Evolutionary conservation across 768 basidiomycete species (phyloP), one percentile per base, ranked within the genome.

Genomic region (Baorangia bicolor): DNA sequence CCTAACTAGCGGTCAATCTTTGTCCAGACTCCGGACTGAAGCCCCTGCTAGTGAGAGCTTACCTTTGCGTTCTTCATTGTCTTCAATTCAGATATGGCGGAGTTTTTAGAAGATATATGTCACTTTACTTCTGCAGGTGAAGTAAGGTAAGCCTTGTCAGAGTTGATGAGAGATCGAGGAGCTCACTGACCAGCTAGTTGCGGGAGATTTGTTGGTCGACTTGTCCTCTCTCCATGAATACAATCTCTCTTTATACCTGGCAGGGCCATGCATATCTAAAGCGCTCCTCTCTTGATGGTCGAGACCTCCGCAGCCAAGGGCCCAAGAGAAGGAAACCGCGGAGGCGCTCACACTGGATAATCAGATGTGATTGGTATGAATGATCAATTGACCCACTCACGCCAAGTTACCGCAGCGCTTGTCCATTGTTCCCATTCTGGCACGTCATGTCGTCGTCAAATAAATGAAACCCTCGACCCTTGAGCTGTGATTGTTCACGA

Each of bases 181-280:
- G 46, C 3, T 41, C 23, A 25, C 67, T 64, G 39, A 66, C 61
- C 43, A 30, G 44, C n/a, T 52, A 2, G 55, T 30, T 31, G 21
- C n/a, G 16, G 35, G 40, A n/a, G 54, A 35, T 39, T 28, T 25
- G 43, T 54, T 47, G 33, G 28, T 49, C 31, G 52, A 23, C 18
- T 56, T 39, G 45, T 23, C 31, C 31, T 51, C 25, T 18, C 11
- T n/a, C 21, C 30, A 20, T n/a, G 45, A n/a, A 46, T 1, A 18
- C 21, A 2, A 2, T 0, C 13, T 16, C 31, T 23, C 40, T 63
- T 69, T 67, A 67, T 67, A 66, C 21, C 6, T 27, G n/a, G n/a
- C 9, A 8, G n/a, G 2, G 27, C 49, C 44, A 4, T 33, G 34
- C 53, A n/a, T 20, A 25, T 23, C 16, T 2, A 25, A 49, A 35